Base-by-base conservation (phyloP, 140 eudicot genomes). In the Cichorium intybus region DNA sequence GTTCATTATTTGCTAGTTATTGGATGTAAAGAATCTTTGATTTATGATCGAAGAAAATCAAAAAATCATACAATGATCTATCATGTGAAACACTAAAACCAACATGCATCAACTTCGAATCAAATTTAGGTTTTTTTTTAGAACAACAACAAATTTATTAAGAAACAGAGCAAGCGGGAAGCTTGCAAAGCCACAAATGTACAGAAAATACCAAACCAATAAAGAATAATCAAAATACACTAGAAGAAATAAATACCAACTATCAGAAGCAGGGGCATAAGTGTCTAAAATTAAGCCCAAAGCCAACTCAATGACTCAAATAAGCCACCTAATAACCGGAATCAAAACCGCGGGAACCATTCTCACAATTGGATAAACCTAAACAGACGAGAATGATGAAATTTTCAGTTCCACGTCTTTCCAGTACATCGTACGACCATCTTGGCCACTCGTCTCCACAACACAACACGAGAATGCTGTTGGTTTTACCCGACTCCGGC, bases 311-410 rank as follows among this genome's bases (percentile, higher is more conserved):
- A 74, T 0, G 98, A 82, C 28, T 96, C 98, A 15, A 88, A 88
- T 15, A 92, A 80, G 81, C 88, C 88, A 12, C 98, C 98, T 64
- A 92, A 55, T 82, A 85, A 64, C 98, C 98, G 1, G 98, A n/a
- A n/a, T n/a, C n/a, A n/a, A n/a, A n/a, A n/a, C n/a, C n/a, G n/a
- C n/a, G n/a, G n/a, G n/a, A n/a, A n/a, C n/a, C n/a, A n/a, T n/a
- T n/a, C n/a, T n/a, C n/a, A n/a, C n/a, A n/a, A n/a, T 92, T 0
- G 98, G 98, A 70, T 92, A 96, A 62, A 85, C 81, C 80, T 92
- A 95, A n/a, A 81, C 81, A 0, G 96, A 62, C 41, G 76, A 52
- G 78, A 92, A 92, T 0, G 98, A 89, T 9, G 75, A 55, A 28
- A 92, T 63, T 60, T 60, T 48, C 69, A 75, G 41, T 80, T 88